These are phyloP conservation scores for Umbelopsis sp. DNA, from an alignment of 192 early-diverging fungal species.

Conservation along the genomic window DNA sequence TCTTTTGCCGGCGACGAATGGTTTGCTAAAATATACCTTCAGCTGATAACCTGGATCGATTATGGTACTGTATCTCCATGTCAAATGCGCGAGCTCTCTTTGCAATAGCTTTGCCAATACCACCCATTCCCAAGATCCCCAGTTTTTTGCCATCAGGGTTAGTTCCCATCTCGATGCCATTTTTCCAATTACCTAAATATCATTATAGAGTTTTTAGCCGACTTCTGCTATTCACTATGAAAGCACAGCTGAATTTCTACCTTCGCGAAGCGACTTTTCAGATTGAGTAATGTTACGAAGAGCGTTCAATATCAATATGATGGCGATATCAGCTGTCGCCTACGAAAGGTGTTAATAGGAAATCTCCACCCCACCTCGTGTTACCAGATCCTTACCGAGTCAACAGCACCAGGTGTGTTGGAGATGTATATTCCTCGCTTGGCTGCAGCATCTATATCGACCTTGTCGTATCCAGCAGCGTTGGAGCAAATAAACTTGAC, in stretches of 20 bases:
- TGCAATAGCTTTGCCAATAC: conserved; percentile 55
- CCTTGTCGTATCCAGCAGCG: conserved; percentile 44
- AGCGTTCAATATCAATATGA: conserved; percentile 51
- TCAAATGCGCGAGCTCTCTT: conserved; percentile 51
- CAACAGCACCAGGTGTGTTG: conserved; percentile 47
- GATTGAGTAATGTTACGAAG: conserved; percentile 45
- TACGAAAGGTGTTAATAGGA: neutral
- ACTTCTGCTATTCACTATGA: too few relatives aligned
- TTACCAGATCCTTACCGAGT: conserved; percentile 25
- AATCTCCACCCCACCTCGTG: too few relatives aligned
- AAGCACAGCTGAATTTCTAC: conserved; percentile 19
- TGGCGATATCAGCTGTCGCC: conserved; percentile 52
- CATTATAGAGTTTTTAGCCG: neutral
- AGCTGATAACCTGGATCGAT: conserved; percentile 43
- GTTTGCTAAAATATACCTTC: conserved; percentile 33
- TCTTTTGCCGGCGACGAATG: neutral
- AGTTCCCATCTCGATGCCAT: conserved; percentile 37
- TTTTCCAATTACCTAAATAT: conserved; percentile 39
- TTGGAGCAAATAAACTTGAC: conserved; percentile 33
- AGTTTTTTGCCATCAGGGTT: conserved; percentile 44
- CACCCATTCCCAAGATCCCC: conserved; percentile 55
- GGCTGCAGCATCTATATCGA: conserved; percentile 41
- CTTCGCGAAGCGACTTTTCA: conserved; percentile 40
- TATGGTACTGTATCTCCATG: conserved; percentile 52
- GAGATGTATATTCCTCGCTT: conserved; percentile 43